Base-by-base conservation (phyloP, 148 eudicot genomes). In the Camellia sinensis region DNA sequence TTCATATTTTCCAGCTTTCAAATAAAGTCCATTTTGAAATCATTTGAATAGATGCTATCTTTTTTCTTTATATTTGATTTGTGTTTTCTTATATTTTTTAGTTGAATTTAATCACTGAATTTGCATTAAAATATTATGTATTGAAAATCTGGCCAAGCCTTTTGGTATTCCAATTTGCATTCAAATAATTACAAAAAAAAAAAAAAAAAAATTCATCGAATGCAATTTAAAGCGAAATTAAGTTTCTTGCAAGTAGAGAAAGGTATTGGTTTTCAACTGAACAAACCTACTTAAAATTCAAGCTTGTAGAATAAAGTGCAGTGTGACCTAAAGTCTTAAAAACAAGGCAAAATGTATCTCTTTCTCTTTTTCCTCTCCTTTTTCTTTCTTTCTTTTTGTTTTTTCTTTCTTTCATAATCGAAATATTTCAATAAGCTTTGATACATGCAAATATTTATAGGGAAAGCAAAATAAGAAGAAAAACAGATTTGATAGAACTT, bases 211-310 rank as follows among this genome's bases (percentile, higher is more conserved):
- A 57, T 8, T 57, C 3, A 57, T 57, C 61, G 52, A 48, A 48
- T 48, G 5, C 52, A 48, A 48, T 48, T 48, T 48, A 48, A 48
- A 48, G 73, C 22, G 21, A 5, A 29, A 29, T 29, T 29, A 60
- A 41, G 67, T 60, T 60, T 73, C 76, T 60, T 75, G 67, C 10
- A n/a, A 67, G n/a, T 41, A 41, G 78, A 60, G 78, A 4, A 75
- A 75, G 67, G 78, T 60, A 75, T 60, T 11, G 40, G 53, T 29
- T 41, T 74, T 17, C 48, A 73, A 72, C 29, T 40, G 52, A 59
- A 12, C 22, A 41, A 75, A 43, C 67, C 67, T 56, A 53, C 54
- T 11, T 50, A 43, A 72, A 73, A 54, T 22, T 72, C 76, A 73
- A 73, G 62, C 62, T 11, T 52, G 44, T 52, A 14, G 76, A 73